Evolutionary conservation across 208 protist genomes (phyloP).

Genomic region (Trypanosoma congolense): DNA sequence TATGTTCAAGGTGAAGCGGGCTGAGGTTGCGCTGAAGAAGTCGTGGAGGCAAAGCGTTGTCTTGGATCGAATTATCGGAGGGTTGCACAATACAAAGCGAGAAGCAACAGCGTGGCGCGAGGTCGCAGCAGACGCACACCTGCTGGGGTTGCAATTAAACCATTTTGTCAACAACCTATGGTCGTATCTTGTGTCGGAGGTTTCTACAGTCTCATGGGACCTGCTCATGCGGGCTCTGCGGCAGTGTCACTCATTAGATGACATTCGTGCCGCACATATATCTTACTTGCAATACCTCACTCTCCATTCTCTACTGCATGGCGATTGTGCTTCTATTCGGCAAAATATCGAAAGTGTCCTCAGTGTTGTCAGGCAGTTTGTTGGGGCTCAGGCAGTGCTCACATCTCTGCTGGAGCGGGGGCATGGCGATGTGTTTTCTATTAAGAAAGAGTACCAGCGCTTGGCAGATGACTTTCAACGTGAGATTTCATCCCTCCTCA

Average conservation of each 20-base stretch:
- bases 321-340: constrained; percentile 55
- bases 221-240: constrained; percentile 38
- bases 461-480: constrained; percentile 57
- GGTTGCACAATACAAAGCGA: constrained; percentile 30
- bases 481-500: constrained; percentile 56
- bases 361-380: constrained; percentile 51
- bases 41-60: constrained; percentile 58
- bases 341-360: constrained; percentile 70
- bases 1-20: constrained; percentile 64
- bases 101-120: constrained; percentile 42
- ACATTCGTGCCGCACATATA: constrained; percentile 52
- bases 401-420: constrained; percentile 57
- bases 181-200: constrained; percentile 67
- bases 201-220: constrained; percentile 58
- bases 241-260: constrained; percentile 50
- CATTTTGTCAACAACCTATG: constrained; percentile 69
- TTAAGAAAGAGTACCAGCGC: constrained; percentile 45
- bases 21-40: constrained; percentile 58
- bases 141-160: constrained; percentile 65
- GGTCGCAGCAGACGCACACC: constrained; percentile 51
- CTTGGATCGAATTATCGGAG: constrained; percentile 50
- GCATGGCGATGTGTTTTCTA: constrained; percentile 44
- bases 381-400: constrained; percentile 53
- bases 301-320: constrained; percentile 52
- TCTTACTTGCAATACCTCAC: constrained; percentile 60